These are phyloP conservation scores for Epithele typhae DNA, from an alignment of 768 basidiomycete species.

Conservation along the genomic window DNA sequence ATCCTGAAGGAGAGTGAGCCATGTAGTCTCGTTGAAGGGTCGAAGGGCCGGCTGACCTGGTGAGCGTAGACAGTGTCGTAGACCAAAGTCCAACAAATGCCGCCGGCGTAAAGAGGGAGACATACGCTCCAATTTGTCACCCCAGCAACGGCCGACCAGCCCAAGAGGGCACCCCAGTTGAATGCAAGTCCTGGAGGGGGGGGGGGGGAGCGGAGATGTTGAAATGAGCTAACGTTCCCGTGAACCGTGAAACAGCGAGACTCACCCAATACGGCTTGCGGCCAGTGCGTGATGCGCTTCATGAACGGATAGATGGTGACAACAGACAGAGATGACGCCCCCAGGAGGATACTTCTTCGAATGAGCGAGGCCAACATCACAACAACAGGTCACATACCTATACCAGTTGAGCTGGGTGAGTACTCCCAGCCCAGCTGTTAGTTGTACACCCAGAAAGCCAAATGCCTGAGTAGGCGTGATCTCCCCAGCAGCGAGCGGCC, in stretches of 20 bases:
- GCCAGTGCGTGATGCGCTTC: slow-evolving; percentile 97
- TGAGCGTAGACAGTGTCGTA: slow-evolving; percentile 99
- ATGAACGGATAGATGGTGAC: slow-evolving; percentile 92
- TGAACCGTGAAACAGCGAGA: not conserved
- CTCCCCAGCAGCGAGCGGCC: slow-evolving; percentile 85
- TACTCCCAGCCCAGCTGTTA: slow-evolving; percentile 79
- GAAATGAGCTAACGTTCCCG: no score
- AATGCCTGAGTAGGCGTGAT: slow-evolving; percentile 72
- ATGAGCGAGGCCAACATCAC: not conserved
- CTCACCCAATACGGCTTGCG: slow-evolving; percentile 90
- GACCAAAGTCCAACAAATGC: slow-evolving; percentile 89
- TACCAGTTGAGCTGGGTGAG: slow-evolving; percentile 93
- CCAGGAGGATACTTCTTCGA: slow-evolving; percentile 71
- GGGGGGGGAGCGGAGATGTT: not conserved
- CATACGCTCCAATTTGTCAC: slow-evolving; percentile 77
- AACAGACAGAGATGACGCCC: slow-evolving; percentile 84
- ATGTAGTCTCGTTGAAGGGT: not conserved
- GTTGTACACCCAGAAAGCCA: slow-evolving; percentile 76
- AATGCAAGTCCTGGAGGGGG: slow-evolving; percentile 72
- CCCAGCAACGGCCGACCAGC: slow-evolving; percentile 93
- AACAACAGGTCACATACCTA: slow-evolving; percentile 49
- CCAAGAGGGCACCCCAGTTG: slow-evolving; percentile 95
- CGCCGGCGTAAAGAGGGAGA: slow-evolving; percentile 85
- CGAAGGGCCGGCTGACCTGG: slow-evolving; percentile 50
- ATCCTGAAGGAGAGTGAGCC: slow-evolving; percentile 51